Evolutionary conservation across 2,329 filamentous ascomycete genomes (phyloP), one percentile per base, ranked within the genome.

Genomic region (Epichloe elymi): DNA sequence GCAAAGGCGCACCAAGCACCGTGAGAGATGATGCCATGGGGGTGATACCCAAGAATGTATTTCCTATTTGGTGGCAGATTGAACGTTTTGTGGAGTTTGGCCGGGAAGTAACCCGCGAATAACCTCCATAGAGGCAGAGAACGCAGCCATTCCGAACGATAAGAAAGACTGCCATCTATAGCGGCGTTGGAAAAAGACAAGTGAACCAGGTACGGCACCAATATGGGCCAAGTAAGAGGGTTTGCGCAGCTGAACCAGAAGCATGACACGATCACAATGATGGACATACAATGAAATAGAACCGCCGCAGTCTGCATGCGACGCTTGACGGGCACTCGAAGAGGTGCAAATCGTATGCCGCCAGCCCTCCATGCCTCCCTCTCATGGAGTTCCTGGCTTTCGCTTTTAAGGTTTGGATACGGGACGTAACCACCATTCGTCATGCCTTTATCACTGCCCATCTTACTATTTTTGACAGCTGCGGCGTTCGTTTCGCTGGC

Each of bases 21-120:
- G 60, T 96, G 88, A 5, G 86, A 93, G 61, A 98, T 96, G 66
- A 98, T 97, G 23, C 93, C 91, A 63, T 98, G 93, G 0, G 0
- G 93, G 61, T 97, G 93, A 66, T 97, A 97, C 43, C 91, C 91
- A 60, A 98, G 89, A 56, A 98, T 89, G 70, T 97, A 98, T 68
- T 95, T 95, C 55, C 89, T 77, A 1, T 85, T 88, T 0, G 88
- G 78, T 20, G 86, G 79, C 6, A 98, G 78, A 51, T 84, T 76
- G 57, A 85, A 78, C 4, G 88, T 93, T 57, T 93, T 88, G 70
- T 97, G 89, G 39, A 98, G 76, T 51, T 79, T 79, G 46, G 89
- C 88, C 4, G 93, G 93, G 63, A 94, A 98, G 71, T 97, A 98
- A 15, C 82, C 86, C 26, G 87, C 89, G 63, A 96, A 97, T 44